A percentile compares a stretch with the other conserved stretches of the same genome.
Conservation (phyloP, 148 eudicot genomes). For the Polygonum aviculare region DNA sequence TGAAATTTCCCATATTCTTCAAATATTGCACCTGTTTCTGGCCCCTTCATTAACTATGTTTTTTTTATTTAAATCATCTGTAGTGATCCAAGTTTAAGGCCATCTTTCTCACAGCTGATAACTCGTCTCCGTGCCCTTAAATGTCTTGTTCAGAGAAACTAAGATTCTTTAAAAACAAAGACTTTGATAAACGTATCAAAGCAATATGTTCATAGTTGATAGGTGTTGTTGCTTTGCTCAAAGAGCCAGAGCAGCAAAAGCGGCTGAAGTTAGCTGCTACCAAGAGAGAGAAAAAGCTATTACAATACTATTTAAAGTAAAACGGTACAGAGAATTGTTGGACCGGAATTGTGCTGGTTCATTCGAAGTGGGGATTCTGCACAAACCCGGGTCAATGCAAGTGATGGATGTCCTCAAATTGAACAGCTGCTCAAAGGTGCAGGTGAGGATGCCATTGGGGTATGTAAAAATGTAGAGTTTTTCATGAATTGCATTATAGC, state of each 20-base stretch:
- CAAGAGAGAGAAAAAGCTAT: slow-evolving; percentile 16
- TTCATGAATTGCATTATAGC: neutral
- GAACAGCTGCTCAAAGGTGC: slow-evolving; percentile 6
- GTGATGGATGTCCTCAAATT: slow-evolving; percentile 4
- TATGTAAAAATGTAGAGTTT: neutral
- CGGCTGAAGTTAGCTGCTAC: slow-evolving; percentile 25
- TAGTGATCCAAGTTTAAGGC: slow-evolving; percentile 70
- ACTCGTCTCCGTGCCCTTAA: slow-evolving; percentile 59
- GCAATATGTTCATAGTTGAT: slow-evolving; percentile 24
- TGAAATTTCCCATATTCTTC: neutral
- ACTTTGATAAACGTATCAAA: neutral
- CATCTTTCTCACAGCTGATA: slow-evolving; percentile 78
- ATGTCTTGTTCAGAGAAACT: slow-evolving; percentile 33
- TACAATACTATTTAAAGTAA: slow-evolving; percentile 18
- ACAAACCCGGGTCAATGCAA: neutral
- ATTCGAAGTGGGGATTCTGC: slow-evolving; percentile 60
- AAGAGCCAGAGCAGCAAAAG: slow-evolving; percentile 45
- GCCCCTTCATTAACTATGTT: neutral
- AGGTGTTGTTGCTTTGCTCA: slow-evolving; percentile 32
- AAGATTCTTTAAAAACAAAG: slow-evolving; percentile 11
- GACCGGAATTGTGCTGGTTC: slow-evolving; percentile 72
- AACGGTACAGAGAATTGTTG: slow-evolving; percentile 27
- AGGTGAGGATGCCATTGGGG: neutral
- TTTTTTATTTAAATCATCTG: neutral
- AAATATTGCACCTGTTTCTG: neutral